Evolutionary conservation across 192 early-diverging fungal genomes (phyloP), one percentile per base, ranked within the genome.

Genomic region (Chytriomyces sp.): DNA sequence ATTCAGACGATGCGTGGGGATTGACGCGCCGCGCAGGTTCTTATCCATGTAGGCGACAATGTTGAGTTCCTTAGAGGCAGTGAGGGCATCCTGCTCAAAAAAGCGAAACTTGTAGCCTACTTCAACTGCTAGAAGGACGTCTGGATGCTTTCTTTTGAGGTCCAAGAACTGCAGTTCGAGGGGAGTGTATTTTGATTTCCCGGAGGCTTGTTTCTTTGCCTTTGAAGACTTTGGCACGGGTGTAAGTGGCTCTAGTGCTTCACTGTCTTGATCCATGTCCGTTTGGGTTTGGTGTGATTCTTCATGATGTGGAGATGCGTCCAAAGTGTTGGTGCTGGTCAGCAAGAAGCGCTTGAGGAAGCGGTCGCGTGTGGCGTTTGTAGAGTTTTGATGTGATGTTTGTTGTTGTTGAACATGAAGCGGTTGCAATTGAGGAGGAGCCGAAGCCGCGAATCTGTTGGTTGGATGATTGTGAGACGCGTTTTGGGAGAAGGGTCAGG

Each of bases 21-120:
- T 87, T 63, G 91, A 92, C 3, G 92, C 91, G 33, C 89, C 89
- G 74, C 82, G 86, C 84, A 94, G 91, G 75, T 89, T 89, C 64
- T 88, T 90, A 64, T 92, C 91, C 54, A 77, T 76, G 66, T 90
- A 93, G 69, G 92, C 90, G 33, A 91, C 91, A 76, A 96, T 94
- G 34, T 89, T 84, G 4, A 96, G 86, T 41, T 89, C 81, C 31
- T 59, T 60, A 19, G 75, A 53, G 10, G 75, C 69, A 37, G 87
- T 86, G 85, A 85, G 82, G 2, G 95, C 93, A 77, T 96, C 95
- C 31, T 93, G 88, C 39, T 86, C 93, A 85, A 97, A 97, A 62
- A 97, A 94, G 12, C 92, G 82, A 78, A 82, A 97, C 79, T 93
- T 94, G 85, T 97, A 95, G n/a, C 95, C 95, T 10, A 97, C 95